Conservation (phyloP, 768 basidiomycete species). For the Agaricus sinodeliciosus region DNA sequence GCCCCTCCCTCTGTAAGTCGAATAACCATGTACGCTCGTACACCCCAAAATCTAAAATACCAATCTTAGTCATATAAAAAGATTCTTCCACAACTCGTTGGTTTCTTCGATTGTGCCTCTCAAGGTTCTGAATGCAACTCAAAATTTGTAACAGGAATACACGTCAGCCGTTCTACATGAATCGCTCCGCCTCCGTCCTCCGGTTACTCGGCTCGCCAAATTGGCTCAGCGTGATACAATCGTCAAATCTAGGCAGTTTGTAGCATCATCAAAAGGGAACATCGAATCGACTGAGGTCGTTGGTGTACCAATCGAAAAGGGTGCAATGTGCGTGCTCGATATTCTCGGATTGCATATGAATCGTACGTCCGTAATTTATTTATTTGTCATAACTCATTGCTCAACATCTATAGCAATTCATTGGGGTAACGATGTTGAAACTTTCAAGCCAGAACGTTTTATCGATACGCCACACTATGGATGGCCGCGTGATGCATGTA, state of each 20-base stretch:
- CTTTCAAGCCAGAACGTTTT: constrained; percentile 45
- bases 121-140: background rate
- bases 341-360: constrained; percentile 37
- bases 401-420: constrained; percentile 28
- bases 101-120: background rate
- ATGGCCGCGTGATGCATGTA: constrained; percentile 48
- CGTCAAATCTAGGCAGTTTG: constrained; percentile 28
- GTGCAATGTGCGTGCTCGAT: constrained; percentile 34
- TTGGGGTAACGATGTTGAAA: constrained; percentile 39
- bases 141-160: constrained; percentile 28
- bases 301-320: constrained; percentile 29
- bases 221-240: constrained; percentile 26
- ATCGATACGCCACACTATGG: constrained; percentile 41
- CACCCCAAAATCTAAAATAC: background rate
- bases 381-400: background rate
- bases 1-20: constrained; percentile 22
- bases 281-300: constrained; percentile 22
- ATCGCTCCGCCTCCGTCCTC: constrained; percentile 36
- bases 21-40: too few relatives aligned
- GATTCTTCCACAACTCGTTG: constrained; percentile 3
- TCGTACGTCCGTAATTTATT: constrained; percentile 23
- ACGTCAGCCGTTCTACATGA: constrained; percentile 37
- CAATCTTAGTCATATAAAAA: constrained; percentile 1
- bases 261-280: constrained; percentile 17
- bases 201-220: constrained; percentile 29